These are phyloP conservation scores for Dioszegia aurantiaca DNA, from an alignment of 768 basidiomycete species.

Conservation along the genomic window DNA sequence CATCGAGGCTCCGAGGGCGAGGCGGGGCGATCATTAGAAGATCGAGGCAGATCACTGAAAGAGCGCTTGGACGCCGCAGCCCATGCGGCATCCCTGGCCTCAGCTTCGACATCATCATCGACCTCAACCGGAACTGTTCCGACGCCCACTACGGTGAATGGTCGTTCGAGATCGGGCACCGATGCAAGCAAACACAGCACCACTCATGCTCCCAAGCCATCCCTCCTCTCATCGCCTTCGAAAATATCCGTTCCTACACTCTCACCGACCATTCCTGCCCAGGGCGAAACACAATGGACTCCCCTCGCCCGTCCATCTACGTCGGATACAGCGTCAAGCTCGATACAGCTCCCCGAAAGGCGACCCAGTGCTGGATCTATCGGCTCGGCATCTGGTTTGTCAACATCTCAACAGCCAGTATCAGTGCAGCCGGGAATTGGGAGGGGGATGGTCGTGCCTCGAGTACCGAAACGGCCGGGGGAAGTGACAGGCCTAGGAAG, in stretches of 20 bases:
- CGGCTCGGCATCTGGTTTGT: background rate
- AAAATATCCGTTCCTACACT: conserved; percentile 6
- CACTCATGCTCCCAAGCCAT: background rate
- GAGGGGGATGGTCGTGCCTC: conserved; percentile 45
- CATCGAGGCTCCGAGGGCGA: background rate
- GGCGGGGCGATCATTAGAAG: conserved; percentile 1
- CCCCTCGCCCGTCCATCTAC: background rate
- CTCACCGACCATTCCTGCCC: conserved; percentile 1
- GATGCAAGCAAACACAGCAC: conserved; percentile 5
- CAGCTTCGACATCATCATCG: conserved; percentile 3
- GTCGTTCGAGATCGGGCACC: conserved; percentile 4
- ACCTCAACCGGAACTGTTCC: conserved; percentile 9
- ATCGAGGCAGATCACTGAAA: conserved; percentile 28
- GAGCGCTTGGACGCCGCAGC: conserved; percentile 44
- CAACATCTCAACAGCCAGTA: conserved; percentile 17
- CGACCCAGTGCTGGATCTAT: conserved; percentile 1
- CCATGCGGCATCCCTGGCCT: conserved; percentile 13
- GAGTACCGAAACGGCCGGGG: conserved; percentile 46
- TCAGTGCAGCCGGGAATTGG: conserved; percentile 34
- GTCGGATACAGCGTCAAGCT: background rate
- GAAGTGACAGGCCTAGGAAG: conserved; percentile 42
- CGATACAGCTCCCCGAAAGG: no score
- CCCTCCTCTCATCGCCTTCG: conserved; percentile 21
- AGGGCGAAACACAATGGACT: conserved; percentile 5
- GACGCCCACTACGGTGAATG: background rate